phyloP scores from a whole-genome alignment of 495 filamentous ascomycete genomes.

The Parmelia sp. region DNA sequence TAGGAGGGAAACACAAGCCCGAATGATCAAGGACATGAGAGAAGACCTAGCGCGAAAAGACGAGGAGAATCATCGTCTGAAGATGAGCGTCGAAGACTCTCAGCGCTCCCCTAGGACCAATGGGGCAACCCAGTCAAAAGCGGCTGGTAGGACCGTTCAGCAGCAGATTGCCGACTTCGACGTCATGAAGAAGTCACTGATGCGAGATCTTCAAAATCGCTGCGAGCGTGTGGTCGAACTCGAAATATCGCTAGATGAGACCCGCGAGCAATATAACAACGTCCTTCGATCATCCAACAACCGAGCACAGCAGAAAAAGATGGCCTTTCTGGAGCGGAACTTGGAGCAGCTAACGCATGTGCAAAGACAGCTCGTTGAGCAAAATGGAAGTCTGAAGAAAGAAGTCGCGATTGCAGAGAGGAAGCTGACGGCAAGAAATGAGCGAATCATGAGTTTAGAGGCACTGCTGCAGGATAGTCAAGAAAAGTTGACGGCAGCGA shows the following conservation, averaged over 20 bases:
- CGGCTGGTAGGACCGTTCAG: conserved; percentile 87
- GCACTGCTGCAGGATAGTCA: conserved; percentile 90
- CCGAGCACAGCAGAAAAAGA: conserved; percentile 98
- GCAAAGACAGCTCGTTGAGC: conserved; percentile 94
- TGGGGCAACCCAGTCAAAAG: conserved; percentile 43
- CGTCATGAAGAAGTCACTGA: conserved; percentile 98
- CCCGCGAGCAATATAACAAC: conserved; percentile 97
- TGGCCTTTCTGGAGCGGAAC: conserved; percentile 98
- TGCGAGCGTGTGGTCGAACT: conserved; percentile 97
- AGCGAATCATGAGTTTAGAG: conserved; percentile 91
- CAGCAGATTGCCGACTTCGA: conserved; percentile 98
- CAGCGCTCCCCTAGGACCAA: conserved; percentile 65
- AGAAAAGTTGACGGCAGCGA: conserved; percentile 92
- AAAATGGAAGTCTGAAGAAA: conserved; percentile 94
- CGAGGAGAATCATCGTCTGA: conserved; percentile 71
- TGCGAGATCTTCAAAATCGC: conserved; percentile 96
- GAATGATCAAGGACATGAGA: conserved; percentile 66
- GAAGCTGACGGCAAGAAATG: conserved; percentile 91
- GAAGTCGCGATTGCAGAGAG: conserved; percentile 97
- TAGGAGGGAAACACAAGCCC: conserved; percentile 61
- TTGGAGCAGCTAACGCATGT: conserved; percentile 96
- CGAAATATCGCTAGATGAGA: conserved; percentile 93
- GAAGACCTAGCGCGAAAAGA: conserved; percentile 62
- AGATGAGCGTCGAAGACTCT: conserved; percentile 65
- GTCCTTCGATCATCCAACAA: conserved; percentile 93